Evolutionary conservation across 2,329 filamentous ascomycete genomes (phyloP), one percentile per base, ranked within the genome.

Genomic region (Fusarium piperis): DNA sequence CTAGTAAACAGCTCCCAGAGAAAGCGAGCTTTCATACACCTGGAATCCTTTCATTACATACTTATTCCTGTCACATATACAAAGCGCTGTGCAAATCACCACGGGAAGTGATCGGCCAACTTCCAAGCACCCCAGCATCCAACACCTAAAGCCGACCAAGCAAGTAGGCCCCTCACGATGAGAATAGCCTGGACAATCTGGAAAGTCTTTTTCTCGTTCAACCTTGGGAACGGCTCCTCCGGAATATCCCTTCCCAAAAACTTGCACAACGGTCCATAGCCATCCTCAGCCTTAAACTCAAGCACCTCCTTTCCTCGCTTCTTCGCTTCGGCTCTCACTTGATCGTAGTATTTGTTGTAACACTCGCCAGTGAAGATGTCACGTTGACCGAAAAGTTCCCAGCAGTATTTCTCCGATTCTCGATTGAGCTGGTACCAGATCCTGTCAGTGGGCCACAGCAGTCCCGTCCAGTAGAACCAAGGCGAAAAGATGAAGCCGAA

Each of bases 181-280:
- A 75, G 64, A 13, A 76, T 57, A 2, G 30, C 26, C 15, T 38
- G 71, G n/a, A 76, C 51, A 2, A 70, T 61, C 7, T 63, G 39
- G 3, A 76, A 73, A 0, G 55, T 62, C 32, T 67, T 66, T 3
- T 64, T 74, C 52, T 76, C 74, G 12, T 76, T 76, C 13, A 76
- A 20, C 13, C 39, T 38, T 1, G 74, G 74, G 20, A 76, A 76
- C 0, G 74, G 71, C 2, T 62, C 58, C 1, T 59, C 12, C 0
- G 71, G 74, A 0, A 75, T n/a, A 0, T 75, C 73, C 9, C 64
- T 69, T 0, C 46, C 66, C 3, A 76, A 12, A 56, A 85, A 84
- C 62, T 78, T 67, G 68, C 84, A 86, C 26, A 87, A 73, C 11
- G 82, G 81, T 36, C 77, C 79, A 84, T 84, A 86, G 1, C 83